These are phyloP conservation scores for Xylaria multiplex DNA, from an alignment of 2,329 filamentous ascomycete species.

Conservation along the genomic window DNA sequence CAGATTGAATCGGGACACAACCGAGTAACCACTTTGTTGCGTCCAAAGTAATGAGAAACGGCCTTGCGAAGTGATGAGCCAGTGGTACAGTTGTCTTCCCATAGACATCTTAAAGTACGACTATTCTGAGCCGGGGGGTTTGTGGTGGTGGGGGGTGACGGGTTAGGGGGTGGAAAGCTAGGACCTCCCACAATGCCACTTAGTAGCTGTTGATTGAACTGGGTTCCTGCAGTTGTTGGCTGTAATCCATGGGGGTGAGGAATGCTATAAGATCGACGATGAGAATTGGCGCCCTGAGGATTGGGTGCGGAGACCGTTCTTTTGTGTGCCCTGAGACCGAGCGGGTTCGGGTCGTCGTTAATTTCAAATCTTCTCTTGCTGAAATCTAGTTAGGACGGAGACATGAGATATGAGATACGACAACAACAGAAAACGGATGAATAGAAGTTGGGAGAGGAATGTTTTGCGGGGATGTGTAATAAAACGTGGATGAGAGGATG, in stretches of 20 bases:
- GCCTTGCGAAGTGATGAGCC: constrained; percentile 74
- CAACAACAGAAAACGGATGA: too few species aligned
- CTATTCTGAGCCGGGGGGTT: too few species aligned
- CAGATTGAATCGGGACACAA: constrained; percentile 75
- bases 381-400: constrained; percentile 8
- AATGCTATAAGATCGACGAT: constrained; percentile 36
- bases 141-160: too few species aligned
- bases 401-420: background rate
- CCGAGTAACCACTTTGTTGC: constrained; percentile 81
- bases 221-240: constrained; percentile 43
- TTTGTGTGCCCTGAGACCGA: constrained; percentile 54
- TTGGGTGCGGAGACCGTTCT: constrained; percentile 62
- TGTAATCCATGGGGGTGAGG: constrained; percentile 44
- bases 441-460: too few species aligned
- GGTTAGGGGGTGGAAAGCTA: background rate
- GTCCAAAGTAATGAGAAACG: constrained; percentile 83
- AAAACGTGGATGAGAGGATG: too few species aligned
- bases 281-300: constrained; percentile 49
- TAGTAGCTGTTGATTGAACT: constrained; percentile 38
- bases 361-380: constrained; percentile 34
- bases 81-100: constrained; percentile 66
- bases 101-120: constrained; percentile 57
- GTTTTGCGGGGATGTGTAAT: too few species aligned
- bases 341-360: constrained; percentile 35
- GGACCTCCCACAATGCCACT: constrained; percentile 39